These are phyloP conservation scores for Scheffersomyces illinoinensis DNA, from an alignment of 1,139 yeast species.

Conservation along the genomic window DNA sequence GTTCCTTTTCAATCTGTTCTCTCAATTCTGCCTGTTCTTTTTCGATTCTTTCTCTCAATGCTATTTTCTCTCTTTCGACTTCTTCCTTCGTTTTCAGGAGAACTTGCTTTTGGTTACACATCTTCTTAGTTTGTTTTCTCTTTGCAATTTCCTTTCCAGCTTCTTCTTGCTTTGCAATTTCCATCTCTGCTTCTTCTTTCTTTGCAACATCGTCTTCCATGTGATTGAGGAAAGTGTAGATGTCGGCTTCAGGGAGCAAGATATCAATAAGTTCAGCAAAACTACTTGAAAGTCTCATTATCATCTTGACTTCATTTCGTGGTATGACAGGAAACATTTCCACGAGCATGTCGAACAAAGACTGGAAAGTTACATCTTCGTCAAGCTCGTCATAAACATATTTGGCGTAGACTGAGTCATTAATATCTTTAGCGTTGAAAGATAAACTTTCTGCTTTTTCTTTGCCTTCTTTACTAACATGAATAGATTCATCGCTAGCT, in stretches of 20 bases:
- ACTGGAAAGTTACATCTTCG: slow-evolving; percentile 15
- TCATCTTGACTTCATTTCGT: slow-evolving; percentile 26
- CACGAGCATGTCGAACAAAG: slow-evolving; percentile 21
- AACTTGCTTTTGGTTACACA: background rate
- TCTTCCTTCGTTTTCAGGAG: background rate
- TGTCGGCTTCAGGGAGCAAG: slow-evolving; percentile 19
- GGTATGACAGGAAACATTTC: slow-evolving; percentile 30
- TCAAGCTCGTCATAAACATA: slow-evolving; percentile 14
- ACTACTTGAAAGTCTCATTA: slow-evolving; percentile 19
- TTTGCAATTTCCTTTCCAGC: slow-evolving; percentile 2
- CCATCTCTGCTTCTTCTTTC: slow-evolving; percentile 2
- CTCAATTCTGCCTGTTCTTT: slow-evolving; percentile 3
- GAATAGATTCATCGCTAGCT: background rate
- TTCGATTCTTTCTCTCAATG: slow-evolving; percentile 4
- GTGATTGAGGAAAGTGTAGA: slow-evolving; percentile 6
- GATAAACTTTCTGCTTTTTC: slow-evolving; percentile 22
- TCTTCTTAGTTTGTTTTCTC: slow-evolving; percentile 2
- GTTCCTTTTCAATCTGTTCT: slow-evolving; percentile 5
- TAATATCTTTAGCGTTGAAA: slow-evolving; percentile 26
- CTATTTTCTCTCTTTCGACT: background rate
- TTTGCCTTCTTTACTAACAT: background rate
- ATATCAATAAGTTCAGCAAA: slow-evolving; percentile 23
- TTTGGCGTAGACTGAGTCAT: slow-evolving; percentile 13
- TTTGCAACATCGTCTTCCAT: slow-evolving; percentile 5
- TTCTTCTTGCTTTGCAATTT: slow-evolving; percentile 2